Evolutionary conservation across 2,329 filamentous ascomycete species (phyloP).

Genomic region (Knufia fluminis): DNA sequence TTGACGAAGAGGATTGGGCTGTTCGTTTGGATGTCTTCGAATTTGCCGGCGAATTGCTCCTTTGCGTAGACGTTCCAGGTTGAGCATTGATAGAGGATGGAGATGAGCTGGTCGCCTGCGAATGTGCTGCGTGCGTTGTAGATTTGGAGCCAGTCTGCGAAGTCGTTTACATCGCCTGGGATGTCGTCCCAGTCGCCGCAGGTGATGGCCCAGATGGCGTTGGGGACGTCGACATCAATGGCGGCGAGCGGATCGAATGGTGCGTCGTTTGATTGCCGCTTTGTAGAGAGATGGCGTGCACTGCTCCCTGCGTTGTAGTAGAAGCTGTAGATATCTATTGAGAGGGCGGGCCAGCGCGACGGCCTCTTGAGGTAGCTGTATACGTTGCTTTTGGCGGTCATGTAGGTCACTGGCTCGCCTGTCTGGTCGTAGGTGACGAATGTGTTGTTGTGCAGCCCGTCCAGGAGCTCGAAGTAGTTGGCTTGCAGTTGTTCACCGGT

Average conservation of each 20-base stretch:
- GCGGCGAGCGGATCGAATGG: neutral
- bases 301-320: neutral
- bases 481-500: neutral
- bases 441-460: neutral
- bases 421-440: neutral
- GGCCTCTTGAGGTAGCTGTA: neutral
- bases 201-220: neutral
- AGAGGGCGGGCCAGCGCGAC: neutral
- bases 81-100: slow-evolving; percentile 6
- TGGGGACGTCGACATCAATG: neutral
- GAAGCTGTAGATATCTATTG: neutral
- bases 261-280: too few relatives aligned
- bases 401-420: neutral
- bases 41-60: slow-evolving; percentile 20
- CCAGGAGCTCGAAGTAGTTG: neutral
- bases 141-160: neutral
- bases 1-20: slow-evolving; percentile 23
- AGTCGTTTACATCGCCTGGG: neutral
- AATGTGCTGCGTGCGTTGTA: slow-evolving; percentile 2
- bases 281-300: too few relatives aligned
- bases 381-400: neutral
- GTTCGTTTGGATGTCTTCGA: slow-evolving; percentile 18
- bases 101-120: slow-evolving; percentile 1
- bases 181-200: slow-evolving; percentile 7
- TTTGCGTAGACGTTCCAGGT: slow-evolving; percentile 20